Percentiles rank a stretch among this genome's conserved stretches.
phyloP scores from a whole-genome alignment of 192 early-diverging fungal genomes.

The Podochytrium sp. region DNA sequence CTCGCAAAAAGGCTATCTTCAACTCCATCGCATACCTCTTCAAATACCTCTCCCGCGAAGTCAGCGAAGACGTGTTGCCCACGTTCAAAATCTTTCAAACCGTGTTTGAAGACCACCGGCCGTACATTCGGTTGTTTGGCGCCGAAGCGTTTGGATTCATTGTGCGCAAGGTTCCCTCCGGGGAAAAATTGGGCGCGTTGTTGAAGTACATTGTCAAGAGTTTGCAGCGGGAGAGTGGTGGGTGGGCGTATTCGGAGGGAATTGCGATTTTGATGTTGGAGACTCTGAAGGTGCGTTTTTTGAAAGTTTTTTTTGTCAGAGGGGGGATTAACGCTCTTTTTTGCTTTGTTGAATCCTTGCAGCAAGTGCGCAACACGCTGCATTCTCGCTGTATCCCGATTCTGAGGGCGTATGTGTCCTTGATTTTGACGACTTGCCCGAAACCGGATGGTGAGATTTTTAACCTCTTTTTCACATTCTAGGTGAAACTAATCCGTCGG shows the following conservation, averaged over 20 bases:
- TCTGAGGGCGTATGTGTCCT: conserved; percentile 29
- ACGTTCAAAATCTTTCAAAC: conserved; percentile 80
- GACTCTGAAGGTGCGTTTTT: conserved; percentile 64
- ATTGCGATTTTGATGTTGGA: conserved; percentile 83
- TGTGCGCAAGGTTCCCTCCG: conserved; percentile 74
- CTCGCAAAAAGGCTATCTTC: conserved; percentile 65
- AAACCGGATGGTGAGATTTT: conserved; percentile 16
- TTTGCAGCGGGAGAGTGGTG: conserved; percentile 32
- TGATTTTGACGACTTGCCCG: conserved; percentile 16
- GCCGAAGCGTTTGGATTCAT: conserved; percentile 92
- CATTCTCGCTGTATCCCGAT: conserved; percentile 58
- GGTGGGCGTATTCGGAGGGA: conserved; percentile 69
- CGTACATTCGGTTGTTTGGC: conserved; percentile 83
- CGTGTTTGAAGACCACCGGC: conserved; percentile 72
- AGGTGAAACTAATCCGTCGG: too few species aligned
- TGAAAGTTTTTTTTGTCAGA: neutral
- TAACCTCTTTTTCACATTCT: neutral
- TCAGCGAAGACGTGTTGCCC: conserved; percentile 69
- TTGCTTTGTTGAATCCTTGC: too few species aligned
- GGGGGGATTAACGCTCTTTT: neutral
- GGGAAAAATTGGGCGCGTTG: conserved; percentile 63
- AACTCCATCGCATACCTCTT: conserved; percentile 89
- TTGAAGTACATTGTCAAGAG: conserved; percentile 65
- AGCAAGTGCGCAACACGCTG: conserved; percentile 57
- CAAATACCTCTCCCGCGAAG: conserved; percentile 80